Evolutionary conservation across 2,329 filamentous ascomycete species (phyloP).

Genomic region (Pseudogymnoascus sp.): DNA sequence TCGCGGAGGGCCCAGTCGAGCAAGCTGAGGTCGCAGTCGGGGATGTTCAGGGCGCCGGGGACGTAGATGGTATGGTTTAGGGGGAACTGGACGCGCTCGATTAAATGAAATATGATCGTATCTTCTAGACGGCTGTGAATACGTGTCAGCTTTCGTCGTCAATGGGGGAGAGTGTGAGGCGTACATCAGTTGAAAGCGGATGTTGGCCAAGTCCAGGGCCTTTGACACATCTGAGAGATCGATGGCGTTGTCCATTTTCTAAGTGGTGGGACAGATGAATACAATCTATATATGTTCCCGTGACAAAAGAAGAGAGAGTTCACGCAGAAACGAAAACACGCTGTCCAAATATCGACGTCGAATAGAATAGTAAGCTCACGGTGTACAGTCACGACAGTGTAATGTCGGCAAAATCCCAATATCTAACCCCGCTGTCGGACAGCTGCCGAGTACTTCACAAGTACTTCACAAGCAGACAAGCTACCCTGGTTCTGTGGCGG

Average conservation of each 20-base stretch:
- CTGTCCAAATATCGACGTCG: background rate
- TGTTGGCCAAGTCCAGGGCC: conserved; percentile 83
- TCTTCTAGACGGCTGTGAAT: conserved; percentile 78
- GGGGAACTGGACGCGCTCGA: conserved; percentile 96
- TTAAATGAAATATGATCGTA: conserved; percentile 93
- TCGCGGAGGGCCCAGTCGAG: conserved; percentile 91
- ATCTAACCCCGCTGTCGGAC: background rate
- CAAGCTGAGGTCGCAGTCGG: conserved; percentile 66
- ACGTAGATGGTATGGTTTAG: conserved; percentile 82
- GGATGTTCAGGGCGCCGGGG: conserved; percentile 72
- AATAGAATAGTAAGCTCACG: background rate
- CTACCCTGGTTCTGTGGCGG: conserved; percentile 1
- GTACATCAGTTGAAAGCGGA: conserved; percentile 90
- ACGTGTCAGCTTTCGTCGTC: conserved; percentile 5
- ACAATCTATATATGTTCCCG: background rate
- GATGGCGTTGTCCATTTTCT: conserved; percentile 78
- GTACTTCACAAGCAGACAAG: background rate
- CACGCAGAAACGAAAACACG: background rate
- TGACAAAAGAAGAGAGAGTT: background rate
- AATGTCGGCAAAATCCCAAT: background rate
- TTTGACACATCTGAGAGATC: conserved; percentile 78
- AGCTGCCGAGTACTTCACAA: background rate
- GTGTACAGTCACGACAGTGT: background rate
- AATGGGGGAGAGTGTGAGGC: conserved; percentile 24
- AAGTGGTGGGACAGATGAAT: background rate